Percentiles rank a stretch among this genome's conserved stretches.
Conservation (phyloP, 768 basidiomycete species). For the Strobilomyces dryophilus region DNA sequence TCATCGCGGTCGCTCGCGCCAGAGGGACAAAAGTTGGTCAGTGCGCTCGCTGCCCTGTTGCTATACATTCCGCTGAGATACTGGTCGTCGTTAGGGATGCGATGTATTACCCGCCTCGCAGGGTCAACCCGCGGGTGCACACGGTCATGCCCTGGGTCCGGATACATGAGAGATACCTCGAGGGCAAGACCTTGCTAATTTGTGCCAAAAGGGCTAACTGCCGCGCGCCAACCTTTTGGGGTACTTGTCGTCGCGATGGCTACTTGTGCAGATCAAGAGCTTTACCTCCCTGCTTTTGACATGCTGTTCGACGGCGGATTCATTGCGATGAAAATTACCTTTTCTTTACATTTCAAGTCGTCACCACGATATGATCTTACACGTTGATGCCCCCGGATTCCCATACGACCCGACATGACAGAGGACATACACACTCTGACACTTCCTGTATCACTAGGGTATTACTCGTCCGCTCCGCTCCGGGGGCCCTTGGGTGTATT, state of each 20-base stretch:
- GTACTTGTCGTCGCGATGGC: constrained; percentile 2
- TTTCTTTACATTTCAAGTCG: no score
- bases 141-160: no score
- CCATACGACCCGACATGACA: not conserved
- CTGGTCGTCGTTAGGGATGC: constrained; percentile 24
- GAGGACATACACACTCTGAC: not conserved
- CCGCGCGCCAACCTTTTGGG: not conserved
- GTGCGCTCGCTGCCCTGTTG: not conserved
- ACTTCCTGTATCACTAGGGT: not conserved
- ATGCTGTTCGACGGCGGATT: constrained; percentile 14
- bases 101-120: no score
- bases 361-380: not conserved
- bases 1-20: no score
- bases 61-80: not conserved
- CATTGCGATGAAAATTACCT: constrained; percentile 6
- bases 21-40: constrained; percentile 34
- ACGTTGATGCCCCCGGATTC: not conserved
- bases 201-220: not conserved
- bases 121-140: no score
- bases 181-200: constrained; percentile 12
- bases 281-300: constrained; percentile 8
- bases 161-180: no score
- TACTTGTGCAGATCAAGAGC: not conserved
- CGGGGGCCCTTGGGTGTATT: not conserved
- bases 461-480: not conserved